A percentile compares a stretch with the other conserved stretches of the same genome.
phyloP scores from a whole-genome alignment of 306 rosid species.

The Cucurbita moschata region DNA sequence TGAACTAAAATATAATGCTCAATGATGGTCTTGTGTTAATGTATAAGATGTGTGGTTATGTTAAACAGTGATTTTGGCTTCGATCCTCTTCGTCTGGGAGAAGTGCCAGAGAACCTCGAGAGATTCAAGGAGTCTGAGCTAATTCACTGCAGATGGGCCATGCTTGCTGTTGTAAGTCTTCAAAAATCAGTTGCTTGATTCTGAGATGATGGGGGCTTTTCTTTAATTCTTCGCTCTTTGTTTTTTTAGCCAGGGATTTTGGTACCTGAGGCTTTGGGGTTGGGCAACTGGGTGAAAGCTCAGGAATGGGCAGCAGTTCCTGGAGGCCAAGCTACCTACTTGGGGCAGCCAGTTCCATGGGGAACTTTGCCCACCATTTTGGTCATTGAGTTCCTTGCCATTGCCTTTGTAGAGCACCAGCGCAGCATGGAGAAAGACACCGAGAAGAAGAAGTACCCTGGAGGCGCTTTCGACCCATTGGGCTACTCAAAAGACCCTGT shows the following conservation, averaged over 20 bases:
- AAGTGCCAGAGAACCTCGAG: constrained; percentile 94
- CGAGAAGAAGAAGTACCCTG: constrained; percentile 95
- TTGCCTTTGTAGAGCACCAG: constrained; percentile 93
- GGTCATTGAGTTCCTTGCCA: constrained; percentile 74
- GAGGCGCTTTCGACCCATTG: constrained; percentile 94
- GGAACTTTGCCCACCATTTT: constrained; percentile 87
- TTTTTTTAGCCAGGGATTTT: constrained; percentile 76
- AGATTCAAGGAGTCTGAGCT: constrained; percentile 96
- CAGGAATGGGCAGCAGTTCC: constrained; percentile 95
- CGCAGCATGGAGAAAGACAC: constrained; percentile 96
- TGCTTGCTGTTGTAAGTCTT: constrained; percentile 92
- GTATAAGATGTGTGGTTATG: no score
- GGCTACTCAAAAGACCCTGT: constrained; percentile 97
- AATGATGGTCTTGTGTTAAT: no score
- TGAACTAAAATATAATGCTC: no score
- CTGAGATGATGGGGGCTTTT: not conserved
- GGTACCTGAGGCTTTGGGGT: constrained; percentile 91
- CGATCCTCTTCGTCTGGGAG: constrained; percentile 82
- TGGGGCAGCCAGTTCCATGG: constrained; percentile 98
- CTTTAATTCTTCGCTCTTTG: not conserved
- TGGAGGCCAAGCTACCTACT: constrained; percentile 92
- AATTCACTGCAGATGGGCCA: constrained; percentile 99
- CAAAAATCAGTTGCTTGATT: not conserved
- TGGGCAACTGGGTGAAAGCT: constrained; percentile 96
- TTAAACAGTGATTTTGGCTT: constrained; percentile 67